Evolutionary conservation across 441 rosid species (phyloP), one percentile per base, ranked within the genome.

Genomic region (Mallotus japonicus): DNA sequence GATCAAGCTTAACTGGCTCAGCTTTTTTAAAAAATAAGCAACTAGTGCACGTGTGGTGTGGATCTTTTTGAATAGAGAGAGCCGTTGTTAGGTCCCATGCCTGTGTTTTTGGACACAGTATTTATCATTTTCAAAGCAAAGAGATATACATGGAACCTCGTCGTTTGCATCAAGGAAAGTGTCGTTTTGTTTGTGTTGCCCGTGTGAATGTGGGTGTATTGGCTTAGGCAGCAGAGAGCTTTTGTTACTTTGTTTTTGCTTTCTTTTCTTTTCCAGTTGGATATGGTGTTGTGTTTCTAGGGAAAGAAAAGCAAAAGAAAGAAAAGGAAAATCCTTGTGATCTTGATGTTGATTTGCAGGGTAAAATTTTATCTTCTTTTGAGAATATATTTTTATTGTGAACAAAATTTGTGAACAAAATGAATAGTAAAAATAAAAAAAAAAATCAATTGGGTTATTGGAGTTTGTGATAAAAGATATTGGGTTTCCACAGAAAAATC

Each of bases 41-140:
- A 50, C 67, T 50, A 59, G 58, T 67, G 85, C 88, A 85, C 86
- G 85, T 85, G 88, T 81, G 82, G 37, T 85, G 88, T 81, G 82
- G 37, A 19, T 73, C 59, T 58, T 78, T 60, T 70, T 24, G 37
- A 74, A 60, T 13, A 50, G 49, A 44, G 49, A 74, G 80, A 65
- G 77, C 59, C 75, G 79, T 67, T 75, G 19, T 17, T 56, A 69
- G 71, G 74, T 22, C 62, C 73, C 65, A 42, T 6, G 22, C 15
- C 64, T 34, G 13, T 20, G 13, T 37, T 34, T 16, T 12, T 3
- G 47, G 42, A 28, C 19, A 11, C 47, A 47, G 44, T 24, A 17
- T 49, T 66, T 67, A 6, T 14, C 67, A 17, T 11, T 70, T 57
- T 57, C n/a, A 28, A 34, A 61, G 37, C 40, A 28, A 56, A 49